Conservation (phyloP, 2,329 filamentous ascomycete species). For the Scedosporium minutisporum region DNA sequence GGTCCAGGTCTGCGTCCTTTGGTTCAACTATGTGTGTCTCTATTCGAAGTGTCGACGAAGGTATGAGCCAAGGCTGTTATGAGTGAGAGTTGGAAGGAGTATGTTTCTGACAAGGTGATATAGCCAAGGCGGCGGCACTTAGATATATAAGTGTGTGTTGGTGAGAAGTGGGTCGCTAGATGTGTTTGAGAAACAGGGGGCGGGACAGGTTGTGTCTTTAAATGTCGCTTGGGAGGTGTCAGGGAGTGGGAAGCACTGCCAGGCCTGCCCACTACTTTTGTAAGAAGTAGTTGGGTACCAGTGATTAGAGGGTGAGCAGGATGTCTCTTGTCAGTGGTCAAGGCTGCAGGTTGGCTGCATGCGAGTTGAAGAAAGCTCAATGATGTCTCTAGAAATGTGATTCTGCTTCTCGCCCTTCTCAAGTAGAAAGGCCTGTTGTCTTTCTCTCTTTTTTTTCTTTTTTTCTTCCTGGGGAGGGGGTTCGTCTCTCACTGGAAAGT, state of each 20-base stretch:
- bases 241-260: not conserved
- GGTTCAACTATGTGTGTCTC: not conserved
- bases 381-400: not conserved
- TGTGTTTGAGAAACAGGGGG: slow-evolving; percentile 2
- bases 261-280: not conserved
- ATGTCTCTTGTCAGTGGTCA: not conserved
- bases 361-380: not conserved
- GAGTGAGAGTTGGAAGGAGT: not conserved
- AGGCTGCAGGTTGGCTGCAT: not conserved
- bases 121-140: not conserved
- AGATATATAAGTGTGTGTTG: slow-evolving; percentile 5
- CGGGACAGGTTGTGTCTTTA: slow-evolving; percentile 4
- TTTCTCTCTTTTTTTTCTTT: not conserved
- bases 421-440: not conserved
- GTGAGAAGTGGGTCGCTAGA: not conserved
- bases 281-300: not conserved
- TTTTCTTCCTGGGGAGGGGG: not conserved
- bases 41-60: slow-evolving; percentile 11
- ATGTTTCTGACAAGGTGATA: not conserved
- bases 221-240: not conserved
- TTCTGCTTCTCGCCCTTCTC: not conserved
- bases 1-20: slow-evolving; percentile 1
- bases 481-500: not conserved
- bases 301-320: not conserved
- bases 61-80: slow-evolving; percentile 9